Conservation (phyloP, 495 filamentous ascomycete genomes). For the Aspergillus bertholletiae region DNA sequence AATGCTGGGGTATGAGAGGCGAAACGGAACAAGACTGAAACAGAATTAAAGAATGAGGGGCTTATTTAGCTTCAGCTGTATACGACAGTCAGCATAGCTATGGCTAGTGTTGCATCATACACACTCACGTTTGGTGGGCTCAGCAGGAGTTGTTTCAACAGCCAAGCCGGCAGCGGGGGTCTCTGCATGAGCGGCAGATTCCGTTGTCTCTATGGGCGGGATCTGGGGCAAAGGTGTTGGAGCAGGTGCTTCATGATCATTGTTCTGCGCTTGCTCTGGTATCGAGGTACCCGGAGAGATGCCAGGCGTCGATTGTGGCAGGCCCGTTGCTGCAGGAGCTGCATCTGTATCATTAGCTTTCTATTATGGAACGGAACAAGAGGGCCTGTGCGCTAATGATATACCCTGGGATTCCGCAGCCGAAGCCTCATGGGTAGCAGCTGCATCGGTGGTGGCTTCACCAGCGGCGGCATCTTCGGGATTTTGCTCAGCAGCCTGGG, state of each 20-base stretch:
- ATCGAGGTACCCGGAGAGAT: neutral
- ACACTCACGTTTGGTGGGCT: conserved; percentile 10
- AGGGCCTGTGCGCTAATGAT: neutral
- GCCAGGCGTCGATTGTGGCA: neutral
- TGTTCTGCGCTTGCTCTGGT: neutral
- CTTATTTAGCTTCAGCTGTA: conserved; percentile 9
- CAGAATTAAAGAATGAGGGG: conserved; percentile 4
- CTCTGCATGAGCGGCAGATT: conserved; percentile 13
- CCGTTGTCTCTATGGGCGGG: neutral
- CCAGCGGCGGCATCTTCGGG: conserved; percentile 7
- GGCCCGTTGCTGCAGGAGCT: neutral
- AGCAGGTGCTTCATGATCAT: neutral
- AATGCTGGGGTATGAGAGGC: conserved; percentile 20
- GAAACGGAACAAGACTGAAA: neutral
- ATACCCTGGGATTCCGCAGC: neutral
- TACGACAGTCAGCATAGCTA: neutral
- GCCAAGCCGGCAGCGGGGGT: too few relatives aligned
- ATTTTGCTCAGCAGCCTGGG: conserved; percentile 4
- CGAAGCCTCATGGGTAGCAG: neutral
- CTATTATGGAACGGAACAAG: neutral
- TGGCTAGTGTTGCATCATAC: neutral
- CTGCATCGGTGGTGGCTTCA: conserved; percentile 2
- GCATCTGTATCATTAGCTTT: neutral
- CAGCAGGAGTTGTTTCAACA: conserved; percentile 7
- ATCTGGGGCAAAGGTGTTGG: conserved; percentile 4